phyloP scores from a whole-genome alignment of 2,329 filamentous ascomycete species.

The Neofusicoccum parvum region DNA sequence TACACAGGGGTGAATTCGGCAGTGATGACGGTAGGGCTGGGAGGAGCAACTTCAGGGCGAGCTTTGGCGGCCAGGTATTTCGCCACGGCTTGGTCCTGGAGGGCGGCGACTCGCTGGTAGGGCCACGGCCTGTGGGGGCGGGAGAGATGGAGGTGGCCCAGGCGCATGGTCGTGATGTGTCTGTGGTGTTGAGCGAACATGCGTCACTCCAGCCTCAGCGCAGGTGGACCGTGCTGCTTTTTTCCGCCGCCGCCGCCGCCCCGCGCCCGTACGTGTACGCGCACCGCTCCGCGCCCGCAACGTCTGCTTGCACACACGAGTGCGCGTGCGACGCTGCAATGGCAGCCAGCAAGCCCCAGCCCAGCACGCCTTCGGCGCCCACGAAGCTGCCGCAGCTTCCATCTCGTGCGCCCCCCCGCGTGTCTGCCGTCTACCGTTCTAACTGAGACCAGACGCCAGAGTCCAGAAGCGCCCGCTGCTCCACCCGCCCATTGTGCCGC shows the following conservation, averaged over 20 bases:
- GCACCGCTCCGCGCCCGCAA: slow-evolving; percentile 13
- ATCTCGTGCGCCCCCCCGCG: slow-evolving; percentile 25
- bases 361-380: not conserved
- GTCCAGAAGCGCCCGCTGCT: slow-evolving; percentile 60
- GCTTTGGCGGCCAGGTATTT: slow-evolving; percentile 18
- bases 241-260: not conserved
- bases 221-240: slow-evolving; percentile 4
- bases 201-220: not conserved
- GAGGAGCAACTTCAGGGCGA: slow-evolving; percentile 17
- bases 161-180: not conserved
- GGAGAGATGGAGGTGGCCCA: slow-evolving; percentile 15
- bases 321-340: not conserved
- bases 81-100: slow-evolving; percentile 17
- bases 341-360: not conserved
- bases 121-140: slow-evolving; percentile 8
- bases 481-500: slow-evolving; percentile 57
- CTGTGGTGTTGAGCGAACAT: not conserved
- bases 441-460: slow-evolving; percentile 44
- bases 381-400: slow-evolving; percentile 25
- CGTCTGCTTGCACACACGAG: no score
- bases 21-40: slow-evolving; percentile 71
- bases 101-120: slow-evolving; percentile 3
- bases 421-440: not conserved
- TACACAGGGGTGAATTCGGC: slow-evolving; percentile 84
- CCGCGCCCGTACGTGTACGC: not conserved